These are phyloP conservation scores for Termitomyces sp. DNA, from an alignment of 768 basidiomycete species.

Conservation along the genomic window DNA sequence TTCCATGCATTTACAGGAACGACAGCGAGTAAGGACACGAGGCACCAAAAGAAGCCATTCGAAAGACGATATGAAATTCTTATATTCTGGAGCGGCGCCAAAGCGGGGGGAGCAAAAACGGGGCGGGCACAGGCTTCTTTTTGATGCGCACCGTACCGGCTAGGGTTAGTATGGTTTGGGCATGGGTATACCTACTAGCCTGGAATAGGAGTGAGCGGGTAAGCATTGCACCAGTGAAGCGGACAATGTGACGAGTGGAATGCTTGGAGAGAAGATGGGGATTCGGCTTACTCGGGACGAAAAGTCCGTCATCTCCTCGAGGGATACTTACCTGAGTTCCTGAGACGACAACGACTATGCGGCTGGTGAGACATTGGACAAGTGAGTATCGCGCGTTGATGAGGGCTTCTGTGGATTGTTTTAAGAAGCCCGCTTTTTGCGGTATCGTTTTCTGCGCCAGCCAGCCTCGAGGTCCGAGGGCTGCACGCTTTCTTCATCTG, in stretches of 20 bases:
- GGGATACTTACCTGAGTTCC: not conserved
- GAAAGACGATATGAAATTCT: not conserved
- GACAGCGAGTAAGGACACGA: not conserved
- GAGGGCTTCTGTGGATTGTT: constrained; percentile 5
- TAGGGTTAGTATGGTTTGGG: not conserved
- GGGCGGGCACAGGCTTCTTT: not conserved
- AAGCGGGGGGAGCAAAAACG: not conserved
- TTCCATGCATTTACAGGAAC: not conserved
- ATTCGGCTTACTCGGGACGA: not conserved
- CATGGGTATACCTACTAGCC: not conserved
- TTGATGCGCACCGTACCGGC: not conserved
- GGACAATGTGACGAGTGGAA: not conserved
- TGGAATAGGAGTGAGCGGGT: not conserved
- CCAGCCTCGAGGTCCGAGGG: constrained; percentile 1
- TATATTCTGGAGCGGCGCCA: not conserved
- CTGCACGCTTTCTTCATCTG: not conserved
- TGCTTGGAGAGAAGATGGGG: not conserved
- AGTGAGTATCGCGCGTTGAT: not conserved
- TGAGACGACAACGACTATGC: not conserved
- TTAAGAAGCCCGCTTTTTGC: constrained; percentile 5
- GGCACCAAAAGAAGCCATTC: not conserved
- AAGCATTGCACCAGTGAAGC: not conserved
- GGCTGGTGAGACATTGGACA: not conserved
- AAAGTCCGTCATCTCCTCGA: not conserved
- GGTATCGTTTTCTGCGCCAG: not conserved